Evolutionary conservation across 2,329 filamentous ascomycete genomes (phyloP), one percentile per base, ranked within the genome.

Genomic region (Fusarium austroafricanum): DNA sequence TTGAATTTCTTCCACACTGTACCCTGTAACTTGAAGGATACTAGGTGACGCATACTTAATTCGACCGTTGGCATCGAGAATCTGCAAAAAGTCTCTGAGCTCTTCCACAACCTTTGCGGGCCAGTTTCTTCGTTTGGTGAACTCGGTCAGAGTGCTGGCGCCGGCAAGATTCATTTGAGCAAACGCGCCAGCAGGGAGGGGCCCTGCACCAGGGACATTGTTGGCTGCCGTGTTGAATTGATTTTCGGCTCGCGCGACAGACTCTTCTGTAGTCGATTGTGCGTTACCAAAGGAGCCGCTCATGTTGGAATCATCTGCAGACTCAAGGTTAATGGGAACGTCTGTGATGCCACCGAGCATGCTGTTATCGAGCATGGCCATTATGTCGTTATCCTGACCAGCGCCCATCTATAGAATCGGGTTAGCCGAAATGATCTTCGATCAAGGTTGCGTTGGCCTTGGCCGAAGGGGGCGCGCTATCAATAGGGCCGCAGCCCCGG

Each of bases 1-100:
- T 59, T 90, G 82, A 33, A 97, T 83, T 70, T 94, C 90, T 6
- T 88, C 83, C 3, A 87, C 80, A 18, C 87, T 84, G 78, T 93
- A 95, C 46, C 94, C 94, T 3, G 92, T 95, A 38, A 97, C 83
- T 6, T 81, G 75, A 66, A 89, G 87, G 71, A 91, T 88, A 59
- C 92, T 96, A 2, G 92, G 91, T 35, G 94, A 97, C n/a, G 91
- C 89, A 76, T 96, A 97, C 61, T 92, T 87, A 72, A 98, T 90
- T 68, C 91, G 89, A 37, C 94, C 93, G 73, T 96, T 90, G 23
- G 92, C 88, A 45, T 93, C 94, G 51, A 98, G 86, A 61, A 98
- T 94, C 76, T 97, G 90, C 55, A 97, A 81, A 71, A 97, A 88
- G 78, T 97, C 95, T 75, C 91, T 92, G 71, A 98, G 83, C 82